Evolutionary conservation across 352 stramenopile species (phyloP), one percentile per base, ranked within the genome.

Genomic region (Phytopythium helicoides): DNA sequence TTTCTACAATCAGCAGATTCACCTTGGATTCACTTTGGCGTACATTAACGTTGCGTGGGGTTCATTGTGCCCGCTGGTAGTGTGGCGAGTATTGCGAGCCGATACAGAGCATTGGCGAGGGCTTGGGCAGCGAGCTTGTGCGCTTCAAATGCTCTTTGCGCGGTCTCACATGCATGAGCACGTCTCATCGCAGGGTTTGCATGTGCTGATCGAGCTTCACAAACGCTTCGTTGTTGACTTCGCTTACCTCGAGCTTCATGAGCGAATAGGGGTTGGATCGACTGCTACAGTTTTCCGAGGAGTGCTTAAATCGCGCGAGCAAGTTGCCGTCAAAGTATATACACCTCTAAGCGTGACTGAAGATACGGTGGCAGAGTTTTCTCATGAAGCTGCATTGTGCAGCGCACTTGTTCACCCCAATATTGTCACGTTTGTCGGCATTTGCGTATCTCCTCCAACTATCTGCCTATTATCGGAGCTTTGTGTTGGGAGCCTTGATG

Each of bases 101-200:
- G 77, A 88, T 49, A 88, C 77, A 6, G 73, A 85, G 35, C 77
- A 82, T 38, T 88, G 77, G 77, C 63, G 77, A n/a, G 77, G 74
- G 14, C 66, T 79, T 5, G 66, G 70, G 5, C 58, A 76, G 31
- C 71, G 67, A 10, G 71, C 67, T 0, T 60, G 67, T 16, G 56
- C 54, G 25, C 46, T 76, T 0, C 67, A 77, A 39, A 42, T 60
- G 22, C 62, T 73, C 5, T 78, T 78, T 48, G 58, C 58, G 10
- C 66, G 66, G 33, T 64, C 56, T 8, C 71, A 75, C 36, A 66
- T 76, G 18, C 62, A 73, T 44, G 68, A 78, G 14, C 62, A 64
- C 10, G 60, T 75, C 12, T 78, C 68, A 3, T 65, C 61, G 0
- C 63, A 76, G 39, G 67, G 80, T 15, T 69, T 85, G 34, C 67